phyloP scores from a whole-genome alignment of 495 filamentous ascomycete species.

The Penicillium angulare region DNA sequence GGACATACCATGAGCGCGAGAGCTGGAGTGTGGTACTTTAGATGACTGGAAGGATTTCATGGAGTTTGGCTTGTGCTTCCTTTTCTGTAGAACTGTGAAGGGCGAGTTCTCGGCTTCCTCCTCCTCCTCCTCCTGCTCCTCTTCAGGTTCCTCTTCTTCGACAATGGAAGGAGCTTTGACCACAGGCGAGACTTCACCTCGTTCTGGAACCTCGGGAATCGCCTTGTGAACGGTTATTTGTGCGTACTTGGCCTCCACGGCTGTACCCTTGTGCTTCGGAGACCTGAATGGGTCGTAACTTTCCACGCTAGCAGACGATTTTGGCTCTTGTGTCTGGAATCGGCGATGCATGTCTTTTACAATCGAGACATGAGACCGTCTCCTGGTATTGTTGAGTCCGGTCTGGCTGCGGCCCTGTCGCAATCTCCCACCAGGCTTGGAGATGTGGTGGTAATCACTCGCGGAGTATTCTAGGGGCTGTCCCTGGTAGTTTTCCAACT shows the following conservation, averaged over 20 bases:
- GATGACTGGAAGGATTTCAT: constrained; percentile 40
- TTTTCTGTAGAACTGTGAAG: constrained; percentile 35
- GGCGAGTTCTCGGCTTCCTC: constrained; percentile 17
- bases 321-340: constrained; percentile 46
- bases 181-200: constrained; percentile 6
- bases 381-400: constrained; percentile 42
- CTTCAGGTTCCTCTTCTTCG: constrained; percentile 22
- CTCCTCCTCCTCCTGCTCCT: constrained; percentile 1
- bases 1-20: constrained; percentile 57
- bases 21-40: constrained; percentile 46
- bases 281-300: constrained; percentile 86
- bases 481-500: constrained; percentile 78
- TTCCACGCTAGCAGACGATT: constrained; percentile 43
- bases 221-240: constrained; percentile 68
- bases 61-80: constrained; percentile 35
- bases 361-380: constrained; percentile 69
- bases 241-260: constrained; percentile 45
- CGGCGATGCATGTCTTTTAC: constrained; percentile 55
- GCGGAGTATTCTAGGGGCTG: constrained; percentile 71
- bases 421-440: constrained; percentile 30
- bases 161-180: constrained; percentile 22
- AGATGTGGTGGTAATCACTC: constrained; percentile 84
- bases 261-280: constrained; percentile 49
- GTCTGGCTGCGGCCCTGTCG: constrained; percentile 18
- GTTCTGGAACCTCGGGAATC: constrained; percentile 5